Evolutionary conservation across 257 asterid species (phyloP), one percentile per base, ranked within the genome.

Genomic region (Fraxinus cuspidata): DNA sequence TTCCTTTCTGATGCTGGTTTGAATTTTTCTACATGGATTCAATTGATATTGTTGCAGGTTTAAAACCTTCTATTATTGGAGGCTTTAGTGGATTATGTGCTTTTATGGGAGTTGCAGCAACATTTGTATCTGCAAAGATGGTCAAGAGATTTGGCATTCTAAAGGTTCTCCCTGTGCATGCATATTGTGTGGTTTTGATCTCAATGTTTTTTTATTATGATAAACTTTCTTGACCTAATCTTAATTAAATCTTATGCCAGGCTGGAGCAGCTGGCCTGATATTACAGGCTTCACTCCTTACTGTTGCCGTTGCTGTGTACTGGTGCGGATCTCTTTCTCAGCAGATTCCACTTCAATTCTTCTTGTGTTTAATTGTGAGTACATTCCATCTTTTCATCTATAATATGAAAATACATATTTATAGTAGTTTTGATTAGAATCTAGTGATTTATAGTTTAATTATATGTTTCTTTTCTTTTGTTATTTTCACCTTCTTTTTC

Each of bases 201-300:
- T 37, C 38, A 72, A 21, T 42, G 31, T 64, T 73, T 58, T 11
- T 47, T 23, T 76, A 35, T 38, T 38, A 19, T 79, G 74, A 37
- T 60, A 65, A 32, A n/a, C 2, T 40, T 53, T 28, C 77, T 74
- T 31, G 67, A 73, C 76, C 68, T 51, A 74, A 77, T 81, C 72
- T 81, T 70, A 76, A 27, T 18, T 72, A 69, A 77, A 78, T 80
- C 75, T 79, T 63, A 72, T 81, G 73, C 81, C 87, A 95, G 99
- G 97, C 99, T 84, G 99, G 98, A 81, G 98, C 98, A 56, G 97
- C 90, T 86, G 98, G 98, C 77, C 87, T 93, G 77, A 82, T 93
- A 74, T 74, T 95, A 71, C 98, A 95, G 87, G 99, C 98, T 78
- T 87, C 94, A 64, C 89, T 93, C 84, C 96, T 95, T 78, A 82